phyloP scores from a whole-genome alignment of 2,329 filamentous ascomycete species.

The Epichloe brachyelytri region DNA sequence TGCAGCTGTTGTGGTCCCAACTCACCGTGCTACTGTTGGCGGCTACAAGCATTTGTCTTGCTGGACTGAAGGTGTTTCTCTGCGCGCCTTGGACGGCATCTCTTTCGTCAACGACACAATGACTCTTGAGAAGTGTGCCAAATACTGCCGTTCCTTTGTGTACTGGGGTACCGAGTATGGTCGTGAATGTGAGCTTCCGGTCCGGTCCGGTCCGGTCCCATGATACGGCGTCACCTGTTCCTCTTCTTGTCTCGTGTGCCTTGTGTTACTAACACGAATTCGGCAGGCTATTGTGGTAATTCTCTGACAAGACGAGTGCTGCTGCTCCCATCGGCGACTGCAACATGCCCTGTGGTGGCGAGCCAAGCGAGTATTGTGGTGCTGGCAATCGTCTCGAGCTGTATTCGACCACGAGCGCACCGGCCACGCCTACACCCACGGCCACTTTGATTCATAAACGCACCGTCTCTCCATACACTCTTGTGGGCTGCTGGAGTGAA shows the following conservation, averaged over 20 bases:
- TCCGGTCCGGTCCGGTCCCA: background rate
- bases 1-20: constrained; percentile 13
- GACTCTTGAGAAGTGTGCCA: constrained; percentile 35
- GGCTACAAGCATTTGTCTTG: constrained; percentile 34
- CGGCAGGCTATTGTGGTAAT: constrained; percentile 35
- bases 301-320: constrained; percentile 17
- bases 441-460: constrained; percentile 12
- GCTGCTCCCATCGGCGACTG: constrained; percentile 20
- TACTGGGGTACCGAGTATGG: constrained; percentile 41
- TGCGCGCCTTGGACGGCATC: constrained; percentile 29
- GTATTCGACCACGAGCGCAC: constrained; percentile 27
- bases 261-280: background rate
- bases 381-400: constrained; percentile 30
- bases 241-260: background rate
- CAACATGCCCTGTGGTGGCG: constrained; percentile 29
- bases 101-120: constrained; percentile 32
- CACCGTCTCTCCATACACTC: constrained; percentile 15
- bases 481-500: constrained; percentile 30
- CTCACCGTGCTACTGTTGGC: constrained; percentile 26
- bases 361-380: constrained; percentile 28
- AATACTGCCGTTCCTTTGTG: constrained; percentile 31
- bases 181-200: constrained; percentile 29
- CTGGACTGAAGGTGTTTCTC: constrained; percentile 31
- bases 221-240: background rate
- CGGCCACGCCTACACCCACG: constrained; percentile 16